Conservation (phyloP, 108 stramenopile species). For the Asterionellopsis glacialis region DNA sequence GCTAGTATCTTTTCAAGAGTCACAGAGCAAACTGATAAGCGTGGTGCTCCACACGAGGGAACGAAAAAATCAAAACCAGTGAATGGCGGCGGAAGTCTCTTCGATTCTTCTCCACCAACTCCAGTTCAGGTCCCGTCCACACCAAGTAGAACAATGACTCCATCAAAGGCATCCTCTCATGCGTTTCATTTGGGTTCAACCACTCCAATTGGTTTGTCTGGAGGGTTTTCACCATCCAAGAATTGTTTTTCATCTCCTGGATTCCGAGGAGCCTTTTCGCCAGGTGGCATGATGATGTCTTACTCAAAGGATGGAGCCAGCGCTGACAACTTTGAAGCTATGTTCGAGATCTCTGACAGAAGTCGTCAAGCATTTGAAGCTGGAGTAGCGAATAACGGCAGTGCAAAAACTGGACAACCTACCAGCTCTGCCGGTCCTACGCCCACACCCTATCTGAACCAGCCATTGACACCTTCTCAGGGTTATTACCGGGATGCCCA, state of each 20-base stretch:
- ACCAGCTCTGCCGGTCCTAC: slow-evolving; percentile 7
- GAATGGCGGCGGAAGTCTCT: neutral
- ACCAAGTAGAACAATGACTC: neutral
- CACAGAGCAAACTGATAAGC: slow-evolving; percentile 8
- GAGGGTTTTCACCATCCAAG: neutral
- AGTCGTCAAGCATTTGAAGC: slow-evolving; percentile 12
- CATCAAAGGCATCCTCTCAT: slow-evolving; percentile 10
- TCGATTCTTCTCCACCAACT: slow-evolving; percentile 4
- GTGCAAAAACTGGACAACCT: slow-evolving; percentile 8
- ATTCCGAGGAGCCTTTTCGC: neutral
- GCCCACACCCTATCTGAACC: neutral
- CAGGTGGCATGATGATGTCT: slow-evolving; percentile 2
- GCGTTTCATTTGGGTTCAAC: slow-evolving; percentile 6
- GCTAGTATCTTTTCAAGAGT: slow-evolving; percentile 10
- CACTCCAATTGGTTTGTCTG: slow-evolving; percentile 20
- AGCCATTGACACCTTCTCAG: too few species aligned
- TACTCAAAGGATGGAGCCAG: slow-evolving; percentile 5
- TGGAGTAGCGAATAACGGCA: neutral
- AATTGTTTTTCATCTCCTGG: slow-evolving; percentile 15
- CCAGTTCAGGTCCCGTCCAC: neutral
- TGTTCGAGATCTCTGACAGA: slow-evolving; percentile 15
- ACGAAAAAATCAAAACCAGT: neutral
- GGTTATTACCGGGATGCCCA: neutral
- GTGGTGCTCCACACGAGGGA: too few species aligned
- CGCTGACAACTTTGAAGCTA: slow-evolving; percentile 14